Conservation (phyloP, 1,284 basidiomycete genomes). For the Cryptococcus floricola region DNA sequence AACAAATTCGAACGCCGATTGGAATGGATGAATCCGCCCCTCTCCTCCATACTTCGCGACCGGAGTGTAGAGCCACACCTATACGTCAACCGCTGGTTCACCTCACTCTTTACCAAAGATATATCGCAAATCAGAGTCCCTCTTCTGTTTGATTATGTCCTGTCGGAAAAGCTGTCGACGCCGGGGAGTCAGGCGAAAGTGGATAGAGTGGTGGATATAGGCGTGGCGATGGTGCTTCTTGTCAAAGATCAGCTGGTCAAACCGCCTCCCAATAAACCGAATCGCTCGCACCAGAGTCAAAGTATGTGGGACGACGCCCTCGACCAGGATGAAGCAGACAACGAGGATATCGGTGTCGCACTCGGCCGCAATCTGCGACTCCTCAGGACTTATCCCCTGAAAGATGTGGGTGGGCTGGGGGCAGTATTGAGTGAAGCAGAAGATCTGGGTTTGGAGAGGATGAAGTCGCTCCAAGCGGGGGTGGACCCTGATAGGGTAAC, state of each 20-base stretch:
- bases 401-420: constrained; percentile 26
- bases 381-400: constrained; percentile 29
- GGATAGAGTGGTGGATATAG: constrained; percentile 39
- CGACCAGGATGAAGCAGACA: constrained; percentile 16
- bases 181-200: constrained; percentile 29
- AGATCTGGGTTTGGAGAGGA: constrained; percentile 28
- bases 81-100: constrained; percentile 42
- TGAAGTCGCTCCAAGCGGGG: constrained; percentile 20
- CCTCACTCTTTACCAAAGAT: constrained; percentile 28
- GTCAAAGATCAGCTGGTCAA: constrained; percentile 21
- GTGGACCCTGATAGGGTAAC: constrained; percentile 23
- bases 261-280: neutral
- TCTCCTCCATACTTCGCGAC: constrained; percentile 21
- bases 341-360: neutral
- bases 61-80: constrained; percentile 37
- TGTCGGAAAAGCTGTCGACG: constrained; percentile 32
- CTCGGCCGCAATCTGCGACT: constrained; percentile 28
- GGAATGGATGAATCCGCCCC: constrained; percentile 39
- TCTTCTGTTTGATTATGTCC: constrained; percentile 42
- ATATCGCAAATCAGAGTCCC: constrained; percentile 23
- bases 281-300: neutral
- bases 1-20: constrained; percentile 27
- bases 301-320: constrained; percentile 15
- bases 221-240: constrained; percentile 39
- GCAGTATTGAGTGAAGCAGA: constrained; percentile 29